A percentile compares a stretch with the other conserved stretches of the same genome.
Evolutionary conservation across 140 eudicot species (phyloP).

Genomic region (Flaveria floridana): DNA sequence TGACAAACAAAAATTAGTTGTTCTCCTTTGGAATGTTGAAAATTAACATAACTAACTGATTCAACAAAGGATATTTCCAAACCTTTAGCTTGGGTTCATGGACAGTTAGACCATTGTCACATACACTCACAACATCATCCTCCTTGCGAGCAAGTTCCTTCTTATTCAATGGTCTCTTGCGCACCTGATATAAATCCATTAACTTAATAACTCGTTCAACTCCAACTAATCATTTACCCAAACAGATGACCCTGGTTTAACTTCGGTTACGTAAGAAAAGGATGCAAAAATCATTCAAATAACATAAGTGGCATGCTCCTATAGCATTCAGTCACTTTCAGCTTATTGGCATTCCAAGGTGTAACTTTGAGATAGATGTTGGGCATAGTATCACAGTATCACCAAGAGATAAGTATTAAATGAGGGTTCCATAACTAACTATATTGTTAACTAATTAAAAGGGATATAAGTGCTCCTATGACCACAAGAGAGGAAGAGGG

Average conservation of each 20-base stretch:
- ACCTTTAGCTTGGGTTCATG: conserved; percentile 98
- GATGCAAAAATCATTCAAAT: conserved; percentile 11
- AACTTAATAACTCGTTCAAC: conserved; percentile 8
- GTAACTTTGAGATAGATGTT: conserved; percentile 4
- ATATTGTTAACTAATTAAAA: not conserved
- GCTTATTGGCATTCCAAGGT: conserved; percentile 6
- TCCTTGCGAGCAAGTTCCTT: conserved; percentile 94
- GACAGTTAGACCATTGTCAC: conserved; percentile 65
- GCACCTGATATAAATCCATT: conserved; percentile 55
- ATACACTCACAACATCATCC: conserved; percentile 86
- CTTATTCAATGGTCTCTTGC: conserved; percentile 93
- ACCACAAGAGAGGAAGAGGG: not conserved
- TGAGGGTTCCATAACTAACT: conserved; percentile 4
- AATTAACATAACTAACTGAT: conserved; percentile 3
- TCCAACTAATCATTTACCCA: conserved; percentile 16
- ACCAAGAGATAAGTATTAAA: conserved; percentile 2
- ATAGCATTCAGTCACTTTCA: conserved; percentile 20
- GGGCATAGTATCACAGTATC: not conserved
- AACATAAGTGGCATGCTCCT: conserved; percentile 14
- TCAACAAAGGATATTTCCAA: conserved; percentile 21
- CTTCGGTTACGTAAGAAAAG: not conserved
- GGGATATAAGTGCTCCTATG: conserved; percentile 6
- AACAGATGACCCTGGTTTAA: conserved; percentile 9
- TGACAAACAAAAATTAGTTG: conserved; percentile 31
- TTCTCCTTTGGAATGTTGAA: not conserved